Base-by-base conservation (phyloP, 257 asterid genomes). In the Solanum habrochaites region DNA sequence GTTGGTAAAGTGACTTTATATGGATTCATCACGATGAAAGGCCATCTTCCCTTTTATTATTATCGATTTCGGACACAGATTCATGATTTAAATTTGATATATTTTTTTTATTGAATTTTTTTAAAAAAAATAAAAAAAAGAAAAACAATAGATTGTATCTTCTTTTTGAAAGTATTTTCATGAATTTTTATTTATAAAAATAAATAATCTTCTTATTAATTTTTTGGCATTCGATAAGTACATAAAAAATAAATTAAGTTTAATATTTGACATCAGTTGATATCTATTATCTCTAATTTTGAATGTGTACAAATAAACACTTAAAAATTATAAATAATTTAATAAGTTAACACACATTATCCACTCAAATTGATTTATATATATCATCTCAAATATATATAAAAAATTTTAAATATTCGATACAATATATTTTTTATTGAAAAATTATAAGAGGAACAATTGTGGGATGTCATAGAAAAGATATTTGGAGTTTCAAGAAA, bases 381-480 rank as follows among this genome's bases (percentile, higher is more conserved):
- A 58, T 60, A 23, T 9, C 6, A 21, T 60, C 12, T 21, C 2
- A 12, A 10, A 3, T 60, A 60, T 60, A 16, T 7, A 18, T 52
- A 18, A 3, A 31, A 2, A 13, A 1, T 27, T 2, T 27, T 70
- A 35, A 72, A 35, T 71, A 35, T 72, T 1, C 1, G 8, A 35
- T 72, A 72, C 5, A 42, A 72, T 5, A 18, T 20, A 12, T 10
- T 20, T 5, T 35, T 32, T 71, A 18, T 72, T 5, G 0, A 42
- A 13, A 18, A 75, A 42, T 13, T 8, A 45, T 8, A 16, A 29
- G 16, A 45, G 66, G 87, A 90, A 91, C 91, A 92, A 89, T 80
- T 89, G 90, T 75, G 90, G 91, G 93, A 89, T 67, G 89, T 87
- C 91, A 88, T 86, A 78, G 85, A 75, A 88, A 87, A 52, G 67